Evolutionary conservation across 192 early-diverging fungal genomes (phyloP).

Genomic region (Coemansia umbellata): DNA sequence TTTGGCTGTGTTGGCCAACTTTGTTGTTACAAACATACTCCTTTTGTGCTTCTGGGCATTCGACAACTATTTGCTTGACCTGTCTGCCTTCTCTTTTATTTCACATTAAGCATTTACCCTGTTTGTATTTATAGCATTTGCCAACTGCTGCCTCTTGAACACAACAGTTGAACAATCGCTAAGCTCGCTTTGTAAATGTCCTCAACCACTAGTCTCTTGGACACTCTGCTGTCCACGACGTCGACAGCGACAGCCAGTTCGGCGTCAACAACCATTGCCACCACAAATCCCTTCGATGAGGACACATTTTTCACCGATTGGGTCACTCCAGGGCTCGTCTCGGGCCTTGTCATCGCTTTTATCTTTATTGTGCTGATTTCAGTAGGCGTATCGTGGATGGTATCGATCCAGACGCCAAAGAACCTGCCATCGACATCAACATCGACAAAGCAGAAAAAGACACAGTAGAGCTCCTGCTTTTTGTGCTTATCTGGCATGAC

Average conservation of each 20-base stretch:
- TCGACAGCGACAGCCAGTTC: slow-evolving; percentile 1
- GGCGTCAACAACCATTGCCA: slow-evolving; percentile 8
- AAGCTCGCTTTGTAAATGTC: slow-evolving; percentile 2
- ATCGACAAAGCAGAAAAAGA: slow-evolving; percentile 38
- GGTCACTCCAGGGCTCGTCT: slow-evolving; percentile 50
- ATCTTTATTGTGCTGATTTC: slow-evolving; percentile 34
- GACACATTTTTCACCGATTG: slow-evolving; percentile 50
- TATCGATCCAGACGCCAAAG: slow-evolving; percentile 44
- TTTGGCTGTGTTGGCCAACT: too few species aligned
- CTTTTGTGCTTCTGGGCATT: too few species aligned
- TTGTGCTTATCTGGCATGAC: neutral
- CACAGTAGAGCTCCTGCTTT: slow-evolving; percentile 11
- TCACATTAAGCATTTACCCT: too few species aligned
- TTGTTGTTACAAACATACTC: too few species aligned
- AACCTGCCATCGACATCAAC: slow-evolving; percentile 27
- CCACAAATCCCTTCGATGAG: slow-evolving; percentile 23
- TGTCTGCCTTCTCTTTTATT: neutral
- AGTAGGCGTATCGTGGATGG: slow-evolving; percentile 46
- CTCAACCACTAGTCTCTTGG: slow-evolving; percentile 1
- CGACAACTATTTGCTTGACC: too few species aligned
- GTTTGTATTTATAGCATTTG: neutral
- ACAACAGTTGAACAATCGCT: too few species aligned
- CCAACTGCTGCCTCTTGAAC: too few species aligned
- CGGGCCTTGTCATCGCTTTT: slow-evolving; percentile 29
- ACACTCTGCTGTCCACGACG: slow-evolving; percentile 5